A percentile compares a stretch with the other conserved stretches of the same genome.
phyloP scores from a whole-genome alignment of 2,329 filamentous ascomycete genomes.

The Diaporthe vexans region DNA sequence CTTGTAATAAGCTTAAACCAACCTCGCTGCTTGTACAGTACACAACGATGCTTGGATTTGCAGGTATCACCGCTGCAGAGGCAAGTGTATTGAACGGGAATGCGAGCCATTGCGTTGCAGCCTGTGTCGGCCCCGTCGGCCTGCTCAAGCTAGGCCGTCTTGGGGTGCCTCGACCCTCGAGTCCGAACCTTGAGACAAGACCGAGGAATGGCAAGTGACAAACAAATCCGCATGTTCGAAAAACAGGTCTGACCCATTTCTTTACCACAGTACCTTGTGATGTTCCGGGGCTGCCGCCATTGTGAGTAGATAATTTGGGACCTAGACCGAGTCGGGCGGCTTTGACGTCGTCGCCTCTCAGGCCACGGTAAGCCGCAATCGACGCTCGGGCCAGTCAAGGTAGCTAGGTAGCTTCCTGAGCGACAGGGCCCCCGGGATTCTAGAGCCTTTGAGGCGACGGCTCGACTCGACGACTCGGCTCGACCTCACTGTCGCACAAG shows the following conservation, averaged over 20 bases:
- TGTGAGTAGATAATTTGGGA: not conserved
- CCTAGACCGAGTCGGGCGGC: conserved; percentile 10
- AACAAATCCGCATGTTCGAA: not conserved
- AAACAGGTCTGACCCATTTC: not conserved
- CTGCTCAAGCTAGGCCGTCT: conserved; percentile 1
- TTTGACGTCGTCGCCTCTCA: conserved; percentile 32
- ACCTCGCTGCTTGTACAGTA: not conserved
- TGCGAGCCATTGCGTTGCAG: not conserved
- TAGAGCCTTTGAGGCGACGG: not conserved
- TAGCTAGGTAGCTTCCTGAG: not conserved
- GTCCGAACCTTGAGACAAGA: not conserved
- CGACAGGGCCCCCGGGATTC: conserved; percentile 13
- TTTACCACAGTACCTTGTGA: not conserved
- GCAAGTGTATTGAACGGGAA: too few species aligned
- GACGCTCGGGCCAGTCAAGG: conserved; percentile 33
- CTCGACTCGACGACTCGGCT: not conserved
- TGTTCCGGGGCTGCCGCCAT: not conserved
- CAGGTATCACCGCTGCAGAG: not conserved
- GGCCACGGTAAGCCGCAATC: conserved; percentile 42
- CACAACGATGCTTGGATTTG: not conserved
- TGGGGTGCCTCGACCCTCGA: not conserved
- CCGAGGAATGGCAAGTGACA: not conserved
- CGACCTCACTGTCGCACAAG: conserved; percentile 32
- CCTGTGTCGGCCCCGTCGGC: not conserved
- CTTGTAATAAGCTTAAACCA: conserved; percentile 22